Evolutionary conservation across 768 basidiomycete genomes (phyloP).

Genomic region (Termitomyces sp.): DNA sequence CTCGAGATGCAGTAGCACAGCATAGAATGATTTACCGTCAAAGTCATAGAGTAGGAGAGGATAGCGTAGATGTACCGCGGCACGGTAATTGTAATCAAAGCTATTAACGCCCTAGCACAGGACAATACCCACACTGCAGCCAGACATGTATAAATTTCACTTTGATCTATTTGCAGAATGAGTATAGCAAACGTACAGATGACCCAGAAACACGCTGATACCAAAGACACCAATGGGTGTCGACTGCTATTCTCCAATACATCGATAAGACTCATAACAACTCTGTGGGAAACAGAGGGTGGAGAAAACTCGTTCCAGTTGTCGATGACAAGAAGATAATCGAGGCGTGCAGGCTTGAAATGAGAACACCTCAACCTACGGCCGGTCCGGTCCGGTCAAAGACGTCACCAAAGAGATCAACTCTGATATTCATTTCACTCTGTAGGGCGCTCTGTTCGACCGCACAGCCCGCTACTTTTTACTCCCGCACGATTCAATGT

Average conservation of each 20-base stretch:
- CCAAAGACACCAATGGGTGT: constrained; percentile 71
- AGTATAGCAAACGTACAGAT: constrained; percentile 51
- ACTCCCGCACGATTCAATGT: no score
- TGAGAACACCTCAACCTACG: neutral
- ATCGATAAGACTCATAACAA: constrained; percentile 31
- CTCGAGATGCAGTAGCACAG: neutral
- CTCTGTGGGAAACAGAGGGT: neutral
- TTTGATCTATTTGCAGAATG: constrained; percentile 1
- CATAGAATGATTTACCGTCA: constrained; percentile 48
- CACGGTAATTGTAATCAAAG: constrained; percentile 78
- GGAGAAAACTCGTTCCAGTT: constrained; percentile 1
- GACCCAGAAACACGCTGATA: constrained; percentile 83
- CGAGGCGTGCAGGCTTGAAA: neutral
- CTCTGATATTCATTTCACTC: no score
- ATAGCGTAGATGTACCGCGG: constrained; percentile 75
- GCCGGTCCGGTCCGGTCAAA: neutral
- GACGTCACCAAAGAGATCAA: neutral
- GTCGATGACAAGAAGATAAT: constrained; percentile 13
- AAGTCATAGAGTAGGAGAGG: constrained; percentile 84
- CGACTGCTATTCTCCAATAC: constrained; percentile 32
- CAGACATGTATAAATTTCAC: constrained; percentile 1
- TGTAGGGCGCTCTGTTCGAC: no score
- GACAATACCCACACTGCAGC: constrained; percentile 74
- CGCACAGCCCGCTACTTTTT: no score
- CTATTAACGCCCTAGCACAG: constrained; percentile 68